These are phyloP conservation scores for Coriaria nepalensis DNA, from an alignment of 306 rosid genomes.

Conservation along the genomic window DNA sequence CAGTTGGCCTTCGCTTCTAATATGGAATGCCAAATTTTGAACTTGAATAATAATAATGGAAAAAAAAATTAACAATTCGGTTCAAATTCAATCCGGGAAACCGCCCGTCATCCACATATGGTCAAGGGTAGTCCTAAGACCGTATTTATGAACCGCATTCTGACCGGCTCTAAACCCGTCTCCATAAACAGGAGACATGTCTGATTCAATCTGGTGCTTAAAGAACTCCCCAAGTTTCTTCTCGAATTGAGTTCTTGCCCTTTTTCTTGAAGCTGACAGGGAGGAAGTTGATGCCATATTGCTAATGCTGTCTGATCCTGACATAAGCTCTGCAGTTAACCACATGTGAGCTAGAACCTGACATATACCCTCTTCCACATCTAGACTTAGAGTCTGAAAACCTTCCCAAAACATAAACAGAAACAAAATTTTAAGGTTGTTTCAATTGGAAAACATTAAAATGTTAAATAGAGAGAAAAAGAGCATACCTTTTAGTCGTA, in stretches of 20 bases:
- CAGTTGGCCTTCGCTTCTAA: conserved; percentile 39
- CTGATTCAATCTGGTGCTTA: conserved; percentile 89
- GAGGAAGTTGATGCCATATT: conserved; percentile 46
- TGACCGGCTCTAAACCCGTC: conserved; percentile 93
- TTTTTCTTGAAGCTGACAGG: conserved; percentile 26
- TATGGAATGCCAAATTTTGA: conserved; percentile 40
- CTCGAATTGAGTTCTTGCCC: conserved; percentile 51
- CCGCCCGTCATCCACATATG: conserved; percentile 73
- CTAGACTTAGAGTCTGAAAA: conserved; percentile 77
- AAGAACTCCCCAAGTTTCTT: conserved; percentile 88
- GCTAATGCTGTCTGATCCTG: conserved; percentile 2
- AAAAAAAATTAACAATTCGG: conserved; percentile 5
- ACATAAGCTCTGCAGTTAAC: conserved; percentile 16
- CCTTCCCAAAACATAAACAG: conserved; percentile 33
- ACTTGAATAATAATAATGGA: conserved; percentile 20
- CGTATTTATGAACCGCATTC: conserved; percentile 64
- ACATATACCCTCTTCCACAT: conserved; percentile 98
- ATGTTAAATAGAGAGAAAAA: neutral
- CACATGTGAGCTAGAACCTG: conserved; percentile 97
- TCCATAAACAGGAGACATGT: conserved; percentile 91
- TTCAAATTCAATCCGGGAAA: conserved; percentile 50
- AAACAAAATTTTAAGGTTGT: neutral
- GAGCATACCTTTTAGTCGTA: conserved; percentile 66
- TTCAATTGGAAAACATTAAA: neutral
- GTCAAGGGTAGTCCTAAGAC: conserved; percentile 68